Evolutionary conservation across 108 stramenopile genomes (phyloP).

Genomic region (Cyclostephanos tholiformis): DNA sequence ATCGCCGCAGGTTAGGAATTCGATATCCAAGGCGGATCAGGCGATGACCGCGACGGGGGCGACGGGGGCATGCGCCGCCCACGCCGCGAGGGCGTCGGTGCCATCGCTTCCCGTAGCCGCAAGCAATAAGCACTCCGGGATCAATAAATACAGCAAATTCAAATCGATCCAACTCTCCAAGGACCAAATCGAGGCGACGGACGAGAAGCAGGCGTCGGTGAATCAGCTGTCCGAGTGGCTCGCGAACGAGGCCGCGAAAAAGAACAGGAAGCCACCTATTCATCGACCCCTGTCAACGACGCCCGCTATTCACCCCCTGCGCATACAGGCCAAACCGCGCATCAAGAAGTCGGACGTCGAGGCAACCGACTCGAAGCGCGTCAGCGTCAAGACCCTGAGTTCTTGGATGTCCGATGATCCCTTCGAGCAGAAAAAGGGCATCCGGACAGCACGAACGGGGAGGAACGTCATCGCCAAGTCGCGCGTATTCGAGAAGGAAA

Average conservation of each 20-base stretch:
- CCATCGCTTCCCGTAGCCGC: neutral
- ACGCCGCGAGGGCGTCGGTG: neutral
- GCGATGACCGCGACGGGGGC: neutral
- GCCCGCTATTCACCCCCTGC: conserved; percentile 11
- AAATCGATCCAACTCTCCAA: conserved; percentile 19
- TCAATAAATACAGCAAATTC: conserved; percentile 16
- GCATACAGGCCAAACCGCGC: conserved; percentile 35
- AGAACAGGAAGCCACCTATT: conserved; percentile 17
- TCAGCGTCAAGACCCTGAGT: conserved; percentile 75
- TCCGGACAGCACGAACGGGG: conserved; percentile 63
- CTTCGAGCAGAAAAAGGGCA: conserved; percentile 59
- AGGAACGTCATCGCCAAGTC: conserved; percentile 73
- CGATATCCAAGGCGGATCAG: neutral
- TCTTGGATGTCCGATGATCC: conserved; percentile 80
- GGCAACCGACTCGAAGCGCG: conserved; percentile 77
- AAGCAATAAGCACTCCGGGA: conserved; percentile 5
- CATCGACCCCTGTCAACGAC: conserved; percentile 12
- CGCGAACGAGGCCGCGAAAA: conserved; percentile 39
- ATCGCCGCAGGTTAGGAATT: conserved; percentile 5
- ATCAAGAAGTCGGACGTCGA: conserved; percentile 58
- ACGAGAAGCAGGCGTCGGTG: conserved; percentile 77
- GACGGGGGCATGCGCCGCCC: neutral
- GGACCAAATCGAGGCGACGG: conserved; percentile 70
- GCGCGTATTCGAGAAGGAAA: conserved; percentile 67
- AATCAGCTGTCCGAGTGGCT: conserved; percentile 60